These are phyloP conservation scores for Tricholoma terreum DNA, from an alignment of 768 basidiomycete genomes.

Conservation along the genomic window DNA sequence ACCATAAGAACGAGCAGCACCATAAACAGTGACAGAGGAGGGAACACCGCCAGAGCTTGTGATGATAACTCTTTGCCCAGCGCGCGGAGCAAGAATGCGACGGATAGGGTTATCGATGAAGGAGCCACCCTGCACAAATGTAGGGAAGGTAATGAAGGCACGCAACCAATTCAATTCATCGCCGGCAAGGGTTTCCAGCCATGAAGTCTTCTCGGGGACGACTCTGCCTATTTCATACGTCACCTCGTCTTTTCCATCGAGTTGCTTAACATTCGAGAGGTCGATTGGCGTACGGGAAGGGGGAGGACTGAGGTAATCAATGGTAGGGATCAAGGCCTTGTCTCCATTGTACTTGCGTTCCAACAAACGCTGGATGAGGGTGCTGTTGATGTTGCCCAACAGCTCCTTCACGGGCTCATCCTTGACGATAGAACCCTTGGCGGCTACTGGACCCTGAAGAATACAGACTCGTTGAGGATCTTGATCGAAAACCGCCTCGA, in stretches of 20 bases:
- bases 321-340: slow-evolving; percentile 63
- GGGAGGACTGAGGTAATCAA: slow-evolving; percentile 74
- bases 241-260: slow-evolving; percentile 41
- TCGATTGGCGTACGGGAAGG: slow-evolving; percentile 33
- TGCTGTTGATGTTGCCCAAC: slow-evolving; percentile 80
- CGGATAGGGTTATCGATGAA: slow-evolving; percentile 90
- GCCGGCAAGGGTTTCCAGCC: slow-evolving; percentile 86
- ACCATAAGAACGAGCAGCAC: slow-evolving; percentile 79
- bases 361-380: slow-evolving; percentile 76
- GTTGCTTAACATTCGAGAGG: slow-evolving; percentile 40
- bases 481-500: slow-evolving; percentile 98
- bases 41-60: slow-evolving; percentile 43
- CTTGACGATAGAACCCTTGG: slow-evolving; percentile 79
- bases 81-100: slow-evolving; percentile 80
- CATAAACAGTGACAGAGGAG: slow-evolving; percentile 63
- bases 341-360: slow-evolving; percentile 78
- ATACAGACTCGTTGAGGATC: slow-evolving; percentile 98
- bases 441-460: slow-evolving; percentile 94
- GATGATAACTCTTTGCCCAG: slow-evolving; percentile 75
- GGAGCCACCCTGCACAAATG: slow-evolving; percentile 80
- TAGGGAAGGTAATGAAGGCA: slow-evolving; percentile 77
- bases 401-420: slow-evolving; percentile 94
- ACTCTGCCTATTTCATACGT: slow-evolving; percentile 48
- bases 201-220: slow-evolving; percentile 61
- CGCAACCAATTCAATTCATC: slow-evolving; percentile 81